Evolutionary conservation across 2,329 filamentous ascomycete genomes (phyloP), one percentile per base, ranked within the genome.

Genomic region (Aspergillus pseudotamarii): DNA sequence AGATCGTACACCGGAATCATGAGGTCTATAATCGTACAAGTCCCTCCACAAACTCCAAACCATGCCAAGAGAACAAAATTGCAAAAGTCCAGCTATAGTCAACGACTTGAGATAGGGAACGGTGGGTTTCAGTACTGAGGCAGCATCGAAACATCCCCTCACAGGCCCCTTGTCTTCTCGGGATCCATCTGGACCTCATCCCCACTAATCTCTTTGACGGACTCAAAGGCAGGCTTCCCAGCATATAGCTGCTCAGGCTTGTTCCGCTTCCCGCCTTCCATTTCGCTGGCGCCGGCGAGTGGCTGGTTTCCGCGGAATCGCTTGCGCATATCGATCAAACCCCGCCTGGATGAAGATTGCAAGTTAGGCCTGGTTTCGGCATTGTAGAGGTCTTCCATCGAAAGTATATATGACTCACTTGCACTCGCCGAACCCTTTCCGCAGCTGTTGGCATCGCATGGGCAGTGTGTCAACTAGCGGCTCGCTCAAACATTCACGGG

Each of bases 241-340:
- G 89, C 92, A 77, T 96, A 96, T 69, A 96, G 78, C 81, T 95
- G 89, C 74, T 89, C 87, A 4, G 86, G 85, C 48, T 72, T 71
- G 36, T 73, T 69, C 26, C 69, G 63, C 54, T 76, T 74, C 12
- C 82, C 81, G 30, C 82, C 81, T 69, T 92, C 89, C 61, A 86
- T 78, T 68, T 89, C 84, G 74, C 88, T 84, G 71, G 88, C 84
- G 68, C 90, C 87, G 28, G 88, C 84, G 68, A 96, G 89, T 59
- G 95, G 93, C 77, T 93, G 88, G 82, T 98, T 98, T 63, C 95
- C 95, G 61, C 95, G 88, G 81, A 99, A 98, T 38, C 95, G 91
- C 83, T 98, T 98, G 78, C 95, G 92, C 95, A 99, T 99, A 78
- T 99, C 95, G 71, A 98, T 91, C 88, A 96, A 88, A 68, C 95